A percentile compares a stretch with the other conserved stretches of the same genome.
Conservation (phyloP, 2,329 filamentous ascomycete genomes). For the Elsinoe perseae region DNA sequence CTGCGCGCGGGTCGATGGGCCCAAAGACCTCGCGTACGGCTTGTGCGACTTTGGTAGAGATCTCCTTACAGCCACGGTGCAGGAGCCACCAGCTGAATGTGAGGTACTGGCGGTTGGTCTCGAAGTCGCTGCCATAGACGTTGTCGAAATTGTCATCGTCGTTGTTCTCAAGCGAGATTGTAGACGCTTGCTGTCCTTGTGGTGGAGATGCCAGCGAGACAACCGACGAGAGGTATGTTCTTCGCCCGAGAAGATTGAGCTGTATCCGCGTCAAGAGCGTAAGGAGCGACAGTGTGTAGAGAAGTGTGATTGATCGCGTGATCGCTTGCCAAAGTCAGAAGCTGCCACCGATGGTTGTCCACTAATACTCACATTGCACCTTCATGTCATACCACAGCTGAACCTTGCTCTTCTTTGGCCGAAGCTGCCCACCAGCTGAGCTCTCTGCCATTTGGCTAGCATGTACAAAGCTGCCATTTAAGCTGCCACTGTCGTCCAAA, state of each 20-base stretch:
- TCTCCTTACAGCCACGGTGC: slow-evolving; percentile 77
- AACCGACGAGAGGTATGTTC: slow-evolving; percentile 93
- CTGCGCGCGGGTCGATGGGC: slow-evolving; percentile 78
- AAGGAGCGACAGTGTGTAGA: slow-evolving; percentile 84
- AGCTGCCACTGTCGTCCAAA: slow-evolving; percentile 71
- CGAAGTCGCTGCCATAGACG: slow-evolving; percentile 84
- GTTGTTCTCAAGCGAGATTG: slow-evolving; percentile 85
- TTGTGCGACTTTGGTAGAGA: slow-evolving; percentile 72
- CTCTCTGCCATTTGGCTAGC: slow-evolving; percentile 63
- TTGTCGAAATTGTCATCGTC: slow-evolving; percentile 81
- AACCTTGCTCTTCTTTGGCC: slow-evolving; percentile 71
- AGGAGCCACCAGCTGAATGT: slow-evolving; percentile 98
- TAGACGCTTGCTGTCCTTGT: slow-evolving; percentile 54
- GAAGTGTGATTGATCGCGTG: slow-evolving; percentile 79
- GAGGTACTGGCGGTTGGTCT: slow-evolving; percentile 89
- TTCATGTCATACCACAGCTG: slow-evolving; percentile 98
- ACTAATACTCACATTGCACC: slow-evolving; percentile 69
- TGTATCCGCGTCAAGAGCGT: slow-evolving; percentile 91
- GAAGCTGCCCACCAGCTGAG: slow-evolving; percentile 38
- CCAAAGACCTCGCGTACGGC: slow-evolving; percentile 87
- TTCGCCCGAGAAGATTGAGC: slow-evolving; percentile 88
- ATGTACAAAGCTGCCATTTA: slow-evolving; percentile 77
- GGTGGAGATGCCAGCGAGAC: slow-evolving; percentile 75
- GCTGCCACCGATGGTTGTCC: not conserved
- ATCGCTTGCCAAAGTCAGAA: slow-evolving; percentile 53